A percentile compares a stretch with the other conserved stretches of the same genome.
Evolutionary conservation across 164 flowering plant species (phyloP).

Genomic region (Houttuynia cordata): DNA sequence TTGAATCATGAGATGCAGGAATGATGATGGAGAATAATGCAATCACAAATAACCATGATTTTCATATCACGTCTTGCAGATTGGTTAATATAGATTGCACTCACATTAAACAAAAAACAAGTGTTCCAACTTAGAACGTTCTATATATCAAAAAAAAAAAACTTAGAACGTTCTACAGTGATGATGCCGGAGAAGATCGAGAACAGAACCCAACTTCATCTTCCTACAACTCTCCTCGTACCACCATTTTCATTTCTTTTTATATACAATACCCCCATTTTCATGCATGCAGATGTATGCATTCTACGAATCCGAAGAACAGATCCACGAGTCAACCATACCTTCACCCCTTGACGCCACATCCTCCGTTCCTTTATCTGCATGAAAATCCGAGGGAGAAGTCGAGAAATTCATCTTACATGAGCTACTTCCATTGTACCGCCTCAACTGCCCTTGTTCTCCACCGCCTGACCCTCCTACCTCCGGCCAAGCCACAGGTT

Average conservation of each 20-base stretch:
- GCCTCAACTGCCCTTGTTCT: conserved; percentile 14
- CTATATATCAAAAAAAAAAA: no score
- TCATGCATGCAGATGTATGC: no score
- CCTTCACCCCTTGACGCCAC: conserved; percentile 35
- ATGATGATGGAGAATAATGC: no score
- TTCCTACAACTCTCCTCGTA: background rate
- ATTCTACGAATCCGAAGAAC: conserved; percentile 28
- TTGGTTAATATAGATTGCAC: background rate
- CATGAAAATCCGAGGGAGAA: conserved; percentile 22
- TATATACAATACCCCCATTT: no score
- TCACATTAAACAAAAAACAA: background rate
- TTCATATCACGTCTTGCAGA: background rate
- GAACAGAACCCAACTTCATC: no score
- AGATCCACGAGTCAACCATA: conserved; percentile 52
- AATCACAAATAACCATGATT: background rate
- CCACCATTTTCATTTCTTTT: no score
- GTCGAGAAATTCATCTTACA: conserved; percentile 16
- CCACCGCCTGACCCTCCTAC: conserved; percentile 8
- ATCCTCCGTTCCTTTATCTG: conserved; percentile 32
- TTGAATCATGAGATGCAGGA: no score
- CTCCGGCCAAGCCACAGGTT: conserved; percentile 10
- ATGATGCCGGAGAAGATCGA: no score
- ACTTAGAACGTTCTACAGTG: no score
- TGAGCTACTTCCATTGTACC: conserved; percentile 14
- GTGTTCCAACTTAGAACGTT: no score